Base-by-base conservation (phyloP, 495 filamentous ascomycete genomes). In the Evernia prunastri region DNA sequence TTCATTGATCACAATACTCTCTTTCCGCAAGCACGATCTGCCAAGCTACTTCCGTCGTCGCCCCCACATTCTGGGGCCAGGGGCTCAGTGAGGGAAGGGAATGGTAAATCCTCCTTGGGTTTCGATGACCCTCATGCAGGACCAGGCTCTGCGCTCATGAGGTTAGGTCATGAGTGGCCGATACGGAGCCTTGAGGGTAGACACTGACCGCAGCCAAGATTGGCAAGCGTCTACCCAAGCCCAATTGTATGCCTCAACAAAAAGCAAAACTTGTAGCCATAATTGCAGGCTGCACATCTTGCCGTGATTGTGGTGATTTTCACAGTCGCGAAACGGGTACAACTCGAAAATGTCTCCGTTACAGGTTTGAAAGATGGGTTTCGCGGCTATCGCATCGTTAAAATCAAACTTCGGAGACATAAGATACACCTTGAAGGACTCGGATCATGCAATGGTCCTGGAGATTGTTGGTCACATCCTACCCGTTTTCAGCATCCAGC, bases 101-200 rank as follows among this genome's bases (percentile, higher is more conserved):
- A 31, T 2, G 1, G 1, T 31, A 7, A 1, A 2, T 17, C 8
- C 4, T 8, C 25, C 0, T 31, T 53, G 4, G 2, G 0, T 27
- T 49, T 2, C 23, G n/a, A 53, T 29, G 27, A 53, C 6, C 4
- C 13, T 31, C 31, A 27, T 33, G 27, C 25, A 53, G 11, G 27
- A 2, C 12, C 27, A 29, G 27, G 20, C 27, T 53, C 49, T 0
- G 49, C 27, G 12, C 25, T 53, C 13, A 18, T 53, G 49, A 53
- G 25, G 17, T 29, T 7, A 7, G 3, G 12, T 31, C 31, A 29
- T 31, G n/a, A n/a, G n/a, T n/a, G n/a, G n/a, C 9, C n/a, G 43
- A 47, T 4, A 10, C 43, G 20, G 20, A 47, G 5, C 9, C 18
- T 9, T 47, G 11, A 23, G 43, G n/a, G 12, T n/a, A 9, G 3